Evolutionary conservation across 2,329 filamentous ascomycete species (phyloP).

Genomic region (Colletotrichum falcatum): DNA sequence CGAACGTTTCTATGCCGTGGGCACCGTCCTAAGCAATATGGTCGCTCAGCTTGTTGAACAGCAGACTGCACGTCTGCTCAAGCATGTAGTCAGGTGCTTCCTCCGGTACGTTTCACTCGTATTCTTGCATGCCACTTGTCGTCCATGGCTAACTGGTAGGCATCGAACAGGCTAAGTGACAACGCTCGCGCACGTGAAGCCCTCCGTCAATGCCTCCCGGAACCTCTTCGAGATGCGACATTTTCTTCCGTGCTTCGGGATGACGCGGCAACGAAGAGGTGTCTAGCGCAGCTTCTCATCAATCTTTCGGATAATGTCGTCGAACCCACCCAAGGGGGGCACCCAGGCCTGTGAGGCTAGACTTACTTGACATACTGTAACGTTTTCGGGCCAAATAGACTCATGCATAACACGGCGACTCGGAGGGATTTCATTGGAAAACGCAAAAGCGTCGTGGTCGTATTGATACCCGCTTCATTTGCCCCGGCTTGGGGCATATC

Average conservation of each 20-base stretch:
- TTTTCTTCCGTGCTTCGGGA: slow-evolving; percentile 97
- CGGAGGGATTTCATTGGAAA: slow-evolving; percentile 38
- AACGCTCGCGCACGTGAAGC: slow-evolving; percentile 96
- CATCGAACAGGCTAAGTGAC: slow-evolving; percentile 82
- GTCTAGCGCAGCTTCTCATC: slow-evolving; percentile 95
- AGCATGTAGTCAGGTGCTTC: slow-evolving; percentile 98
- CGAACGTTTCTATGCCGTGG: slow-evolving; percentile 97
- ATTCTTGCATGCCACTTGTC: neutral
- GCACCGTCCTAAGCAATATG: slow-evolving; percentile 98
- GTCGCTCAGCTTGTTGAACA: slow-evolving; percentile 97
- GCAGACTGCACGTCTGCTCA: slow-evolving; percentile 93
- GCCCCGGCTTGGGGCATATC: slow-evolving; percentile 19
- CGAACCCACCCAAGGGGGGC: slow-evolving; percentile 51
- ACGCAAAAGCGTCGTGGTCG: slow-evolving; percentile 35
- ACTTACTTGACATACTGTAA: slow-evolving; percentile 11
- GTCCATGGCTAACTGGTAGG: neutral
- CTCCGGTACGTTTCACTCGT: slow-evolving; percentile 74
- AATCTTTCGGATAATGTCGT: slow-evolving; percentile 92
- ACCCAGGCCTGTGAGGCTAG: slow-evolving; percentile 45
- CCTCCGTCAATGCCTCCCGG: slow-evolving; percentile 93
- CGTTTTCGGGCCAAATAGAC: slow-evolving; percentile 30
- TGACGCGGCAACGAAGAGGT: slow-evolving; percentile 97
- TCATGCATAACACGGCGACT: slow-evolving; percentile 39
- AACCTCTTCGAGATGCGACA: slow-evolving; percentile 97
- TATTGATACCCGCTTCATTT: slow-evolving; percentile 38